phyloP scores from a whole-genome alignment of 1,284 basidiomycete species.

The Mixia osmundae region DNA sequence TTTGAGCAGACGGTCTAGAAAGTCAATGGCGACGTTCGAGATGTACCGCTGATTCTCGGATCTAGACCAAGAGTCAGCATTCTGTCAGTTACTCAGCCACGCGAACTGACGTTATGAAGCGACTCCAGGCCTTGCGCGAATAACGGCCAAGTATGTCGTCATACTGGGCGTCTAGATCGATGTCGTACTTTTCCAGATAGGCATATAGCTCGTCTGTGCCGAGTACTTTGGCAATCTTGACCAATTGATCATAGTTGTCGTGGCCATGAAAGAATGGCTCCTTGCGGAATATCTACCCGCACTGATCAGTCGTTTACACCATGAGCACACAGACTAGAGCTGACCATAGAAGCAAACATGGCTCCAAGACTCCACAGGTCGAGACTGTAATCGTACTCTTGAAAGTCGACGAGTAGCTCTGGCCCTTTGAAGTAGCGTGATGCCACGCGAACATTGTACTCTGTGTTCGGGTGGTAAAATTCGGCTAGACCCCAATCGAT shows the following conservation, averaged over 20 bases:
- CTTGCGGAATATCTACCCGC: constrained; percentile 76
- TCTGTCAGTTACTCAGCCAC: neutral
- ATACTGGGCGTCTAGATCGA: constrained; percentile 57
- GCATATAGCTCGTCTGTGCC: constrained; percentile 86
- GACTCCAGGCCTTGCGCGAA: constrained; percentile 55
- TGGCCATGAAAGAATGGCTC: constrained; percentile 99
- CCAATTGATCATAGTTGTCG: constrained; percentile 95
- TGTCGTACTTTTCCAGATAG: constrained; percentile 28
- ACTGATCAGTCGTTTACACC: neutral
- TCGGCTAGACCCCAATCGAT: constrained; percentile 99
- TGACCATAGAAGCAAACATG: constrained; percentile 96
- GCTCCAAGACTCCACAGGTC: constrained; percentile 99
- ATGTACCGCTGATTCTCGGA: constrained; percentile 84
- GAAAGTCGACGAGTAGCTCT: constrained; percentile 89
- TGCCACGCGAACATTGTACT: constrained; percentile 94
- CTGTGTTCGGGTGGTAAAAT: constrained; percentile 92
- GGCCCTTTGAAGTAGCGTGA: constrained; percentile 97
- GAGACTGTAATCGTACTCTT: constrained; percentile 26
- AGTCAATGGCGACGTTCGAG: constrained; percentile 82
- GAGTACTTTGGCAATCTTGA: constrained; percentile 93
- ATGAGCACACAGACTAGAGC: constrained; percentile 13
- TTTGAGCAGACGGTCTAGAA: constrained; percentile 79
- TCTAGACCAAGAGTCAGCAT: neutral
- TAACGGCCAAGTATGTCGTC: constrained; percentile 63
- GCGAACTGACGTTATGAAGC: constrained; percentile 42